Evolutionary conservation across 768 basidiomycete genomes (phyloP).

Genomic region (Rickenella mellea): DNA sequence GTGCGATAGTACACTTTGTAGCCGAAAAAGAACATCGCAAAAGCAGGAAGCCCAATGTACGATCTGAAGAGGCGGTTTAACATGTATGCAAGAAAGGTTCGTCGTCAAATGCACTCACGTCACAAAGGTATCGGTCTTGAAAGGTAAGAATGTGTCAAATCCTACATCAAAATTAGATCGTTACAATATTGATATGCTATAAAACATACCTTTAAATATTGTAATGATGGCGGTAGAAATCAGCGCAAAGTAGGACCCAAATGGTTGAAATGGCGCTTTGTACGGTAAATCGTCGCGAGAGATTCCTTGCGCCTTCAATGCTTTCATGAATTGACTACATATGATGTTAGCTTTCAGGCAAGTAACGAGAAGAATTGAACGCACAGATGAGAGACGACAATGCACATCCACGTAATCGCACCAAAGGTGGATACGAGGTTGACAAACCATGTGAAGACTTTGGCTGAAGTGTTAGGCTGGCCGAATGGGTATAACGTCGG

Average conservation of each 20-base stretch:
- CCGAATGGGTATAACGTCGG: too few relatives aligned
- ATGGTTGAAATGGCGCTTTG: constrained; percentile 12
- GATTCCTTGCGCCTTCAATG: constrained; percentile 34
- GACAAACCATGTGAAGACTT: constrained; percentile 28
- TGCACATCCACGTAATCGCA: constrained; percentile 32
- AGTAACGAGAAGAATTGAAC: constrained; percentile 10
- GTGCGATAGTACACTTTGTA: constrained; percentile 28
- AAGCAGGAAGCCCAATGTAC: constrained; percentile 24
- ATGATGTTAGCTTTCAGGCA: constrained; percentile 13
- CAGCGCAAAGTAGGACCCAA: constrained; percentile 5
- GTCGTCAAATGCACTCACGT: constrained; percentile 39
- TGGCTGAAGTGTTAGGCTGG: neutral
- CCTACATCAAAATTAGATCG: constrained; percentile 17
- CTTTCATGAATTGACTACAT: constrained; percentile 38
- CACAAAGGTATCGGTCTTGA: constrained; percentile 47
- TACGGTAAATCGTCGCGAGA: constrained; percentile 33
- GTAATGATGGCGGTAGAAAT: constrained; percentile 5
- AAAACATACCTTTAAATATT: constrained; percentile 12
- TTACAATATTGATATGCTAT: constrained; percentile 7
- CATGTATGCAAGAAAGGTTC: constrained; percentile 9
- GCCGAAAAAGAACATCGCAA: constrained; percentile 25
- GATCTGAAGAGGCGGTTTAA: constrained; percentile 7
- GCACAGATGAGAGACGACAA: constrained; percentile 52
- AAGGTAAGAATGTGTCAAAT: constrained; percentile 33
- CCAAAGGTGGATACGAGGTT: constrained; percentile 32